Conservation (phyloP, 768 basidiomycete genomes). For the Cyclocybe cylindracea region DNA sequence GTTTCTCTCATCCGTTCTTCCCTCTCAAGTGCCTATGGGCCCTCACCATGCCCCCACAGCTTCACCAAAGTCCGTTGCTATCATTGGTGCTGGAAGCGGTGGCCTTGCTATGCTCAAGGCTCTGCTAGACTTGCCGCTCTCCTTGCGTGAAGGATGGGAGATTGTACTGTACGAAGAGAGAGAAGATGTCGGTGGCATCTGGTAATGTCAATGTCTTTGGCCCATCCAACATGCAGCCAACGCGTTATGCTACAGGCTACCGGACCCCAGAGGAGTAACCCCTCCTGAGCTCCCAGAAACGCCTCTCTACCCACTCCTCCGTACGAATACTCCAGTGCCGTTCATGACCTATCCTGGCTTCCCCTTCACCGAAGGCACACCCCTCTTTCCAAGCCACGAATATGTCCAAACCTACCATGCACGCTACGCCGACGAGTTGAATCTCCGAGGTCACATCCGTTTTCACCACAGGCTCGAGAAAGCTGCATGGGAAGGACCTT, state of each 20-base stretch:
- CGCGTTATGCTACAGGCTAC: constrained; percentile 25
- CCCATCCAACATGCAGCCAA: neutral
- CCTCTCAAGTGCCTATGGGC: constrained; percentile 16
- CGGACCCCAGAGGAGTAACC: constrained; percentile 24
- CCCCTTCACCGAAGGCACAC: constrained; percentile 50
- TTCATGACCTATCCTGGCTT: constrained; percentile 60
- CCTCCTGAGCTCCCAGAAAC: constrained; percentile 55
- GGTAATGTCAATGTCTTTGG: constrained; percentile 29
- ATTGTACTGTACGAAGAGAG: constrained; percentile 57
- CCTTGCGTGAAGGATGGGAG: constrained; percentile 38
- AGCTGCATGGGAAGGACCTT: constrained; percentile 44
- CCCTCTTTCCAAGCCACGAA: constrained; percentile 50
- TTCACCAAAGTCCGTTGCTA: constrained; percentile 48
- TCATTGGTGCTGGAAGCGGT: constrained; percentile 59
- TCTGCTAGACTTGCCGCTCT: constrained; percentile 45
- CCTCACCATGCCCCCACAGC: constrained; percentile 2
- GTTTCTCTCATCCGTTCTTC: constrained; percentile 13
- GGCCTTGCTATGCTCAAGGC: constrained; percentile 55
- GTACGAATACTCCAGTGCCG: constrained; percentile 56
- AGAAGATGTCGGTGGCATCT: constrained; percentile 55
- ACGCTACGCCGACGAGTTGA: constrained; percentile 38
- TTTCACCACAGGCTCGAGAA: constrained; percentile 44
- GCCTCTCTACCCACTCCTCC: constrained; percentile 53
- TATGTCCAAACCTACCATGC: constrained; percentile 47
- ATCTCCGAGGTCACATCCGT: constrained; percentile 38